These are phyloP conservation scores for Tulasnella sp. DNA, from an alignment of 768 basidiomycete species.

Conservation along the genomic window DNA sequence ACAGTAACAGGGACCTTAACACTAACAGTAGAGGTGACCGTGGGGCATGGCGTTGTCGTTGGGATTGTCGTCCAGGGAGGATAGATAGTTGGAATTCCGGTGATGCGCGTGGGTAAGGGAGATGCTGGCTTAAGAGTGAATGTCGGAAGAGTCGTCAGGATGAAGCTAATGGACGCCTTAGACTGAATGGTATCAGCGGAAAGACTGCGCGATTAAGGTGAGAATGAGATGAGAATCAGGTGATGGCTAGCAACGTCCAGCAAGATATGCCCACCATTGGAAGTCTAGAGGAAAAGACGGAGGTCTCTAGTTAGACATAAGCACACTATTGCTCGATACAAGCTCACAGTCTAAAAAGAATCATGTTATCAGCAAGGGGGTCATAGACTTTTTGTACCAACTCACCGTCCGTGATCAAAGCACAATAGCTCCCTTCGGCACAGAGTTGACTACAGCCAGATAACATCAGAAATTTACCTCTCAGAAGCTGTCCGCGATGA, in stretches of 20 bases:
- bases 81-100: not conserved
- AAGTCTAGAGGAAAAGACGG: not conserved
- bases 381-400: not conserved
- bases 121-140: not conserved
- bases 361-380: not conserved
- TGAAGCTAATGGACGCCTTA: constrained; percentile 1
- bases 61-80: not conserved
- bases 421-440: not conserved
- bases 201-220: not conserved
- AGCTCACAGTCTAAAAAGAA: not conserved
- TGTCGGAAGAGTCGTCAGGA: not conserved
- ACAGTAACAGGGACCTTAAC: not conserved
- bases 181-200: not conserved
- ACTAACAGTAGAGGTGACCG: not conserved
- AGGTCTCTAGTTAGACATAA: not conserved
- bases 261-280: not conserved
- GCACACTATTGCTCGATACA: not conserved
- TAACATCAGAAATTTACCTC: not conserved
- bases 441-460: not conserved
- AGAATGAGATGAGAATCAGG: not conserved
- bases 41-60: not conserved
- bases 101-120: not conserved
- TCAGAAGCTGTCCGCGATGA: not conserved
- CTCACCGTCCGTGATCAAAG: not conserved
- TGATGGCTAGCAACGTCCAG: not conserved